phyloP scores from a whole-genome alignment of 495 filamentous ascomycete species.

The Aspergillus steynii region DNA sequence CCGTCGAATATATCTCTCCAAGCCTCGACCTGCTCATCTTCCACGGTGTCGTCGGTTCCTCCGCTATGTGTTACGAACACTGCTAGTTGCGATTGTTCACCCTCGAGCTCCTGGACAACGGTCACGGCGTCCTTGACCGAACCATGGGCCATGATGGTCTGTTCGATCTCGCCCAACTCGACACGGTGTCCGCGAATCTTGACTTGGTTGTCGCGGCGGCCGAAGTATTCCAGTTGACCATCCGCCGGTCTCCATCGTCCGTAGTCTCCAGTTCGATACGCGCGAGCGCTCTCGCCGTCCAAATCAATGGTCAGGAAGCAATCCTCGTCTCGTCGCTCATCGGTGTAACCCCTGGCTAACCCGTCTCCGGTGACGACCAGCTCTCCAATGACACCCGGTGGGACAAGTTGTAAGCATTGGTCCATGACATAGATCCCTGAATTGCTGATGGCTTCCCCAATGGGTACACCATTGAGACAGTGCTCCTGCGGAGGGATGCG shows the following conservation, averaged over 20 bases:
- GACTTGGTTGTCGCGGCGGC: neutral
- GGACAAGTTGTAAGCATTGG: neutral
- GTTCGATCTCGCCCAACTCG: neutral
- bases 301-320: neutral
- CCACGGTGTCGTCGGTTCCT: neutral
- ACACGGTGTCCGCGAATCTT: slow-evolving; percentile 1
- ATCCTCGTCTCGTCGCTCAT: neutral
- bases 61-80: neutral
- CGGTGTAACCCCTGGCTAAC: neutral
- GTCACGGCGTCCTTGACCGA: neutral
- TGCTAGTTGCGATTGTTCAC: neutral
- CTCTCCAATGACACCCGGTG: neutral
- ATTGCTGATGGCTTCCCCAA: neutral
- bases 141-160: neutral
- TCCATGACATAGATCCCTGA: neutral
- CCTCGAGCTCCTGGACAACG: neutral
- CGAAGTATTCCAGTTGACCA: neutral
- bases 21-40: neutral
- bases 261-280: neutral
- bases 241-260: neutral
- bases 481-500: neutral
- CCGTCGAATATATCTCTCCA: neutral
- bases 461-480: neutral
- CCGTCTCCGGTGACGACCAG: neutral
- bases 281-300: neutral